Base-by-base conservation (phyloP, 768 basidiomycete genomes). In the Kwoniella sp. region DNA sequence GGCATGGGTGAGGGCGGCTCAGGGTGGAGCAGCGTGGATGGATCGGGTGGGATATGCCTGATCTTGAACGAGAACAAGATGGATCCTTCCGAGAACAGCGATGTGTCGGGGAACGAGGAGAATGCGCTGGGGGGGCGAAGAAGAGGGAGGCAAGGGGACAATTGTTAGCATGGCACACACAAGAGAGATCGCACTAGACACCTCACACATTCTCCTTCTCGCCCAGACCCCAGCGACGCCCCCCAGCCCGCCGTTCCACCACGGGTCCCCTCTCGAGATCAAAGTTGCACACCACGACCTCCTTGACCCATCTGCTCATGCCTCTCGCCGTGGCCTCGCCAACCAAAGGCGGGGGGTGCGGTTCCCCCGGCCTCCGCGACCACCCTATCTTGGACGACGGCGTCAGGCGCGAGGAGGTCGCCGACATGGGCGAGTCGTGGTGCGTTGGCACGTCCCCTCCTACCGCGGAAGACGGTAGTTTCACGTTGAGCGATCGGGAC, bases 81-180 rank as follows among this genome's bases (percentile, higher is more conserved):
- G 0, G 83, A 83, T 5, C 89, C 89, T 68, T 92, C 84, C 39
- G 87, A 84, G 51, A 89, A 89, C 49, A 88, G 83, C 1, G 83
- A 75, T 0, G 89, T 89, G 67, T 96, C 91, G 0, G 91, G 91
- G 65, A 96, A 90, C 0, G 89, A 83, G 6, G 87, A 88, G 71
- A 96, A 96, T 2, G 90, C 88, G 49, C 91, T 95, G 57, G 43
- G 2, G 38, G 33, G 15, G 19, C 25, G 14, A n/a, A n/a, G n/a
- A n/a, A n/a, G n/a, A n/a, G n/a, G n/a, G n/a, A 12, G 19, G n/a
- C 27, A 22, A 29, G 33, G 14, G 9, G 19, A 41, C 39, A 23
- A 20, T 6, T 28, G 25, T 9, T 42, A 14, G 28, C 14, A 14
- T 6, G 10, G 5, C 5, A 27, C n/a, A 10, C 22, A 38, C 17